These are phyloP conservation scores for Yamadazyma philogaea DNA, from an alignment of 805 yeast genomes.

Conservation along the genomic window DNA sequence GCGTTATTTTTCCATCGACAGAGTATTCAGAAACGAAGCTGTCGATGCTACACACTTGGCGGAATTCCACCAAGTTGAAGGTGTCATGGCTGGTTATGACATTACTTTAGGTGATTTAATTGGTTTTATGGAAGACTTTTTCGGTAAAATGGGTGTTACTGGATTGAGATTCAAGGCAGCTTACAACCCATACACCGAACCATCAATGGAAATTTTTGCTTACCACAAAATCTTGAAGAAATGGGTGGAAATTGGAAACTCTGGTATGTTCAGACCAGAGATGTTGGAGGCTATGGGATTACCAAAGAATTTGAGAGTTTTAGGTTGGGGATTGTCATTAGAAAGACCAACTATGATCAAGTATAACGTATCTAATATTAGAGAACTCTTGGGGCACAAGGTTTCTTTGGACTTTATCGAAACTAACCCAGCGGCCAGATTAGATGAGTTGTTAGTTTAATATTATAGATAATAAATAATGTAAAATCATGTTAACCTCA, in stretches of 20 bases:
- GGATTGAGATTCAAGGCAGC: conserved; percentile 97
- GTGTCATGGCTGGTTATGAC: conserved; percentile 95
- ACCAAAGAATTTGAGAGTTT: conserved; percentile 88
- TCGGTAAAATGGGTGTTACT: conserved; percentile 94
- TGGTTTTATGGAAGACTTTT: conserved; percentile 97
- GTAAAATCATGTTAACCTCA: too few species aligned
- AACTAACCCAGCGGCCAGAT: conserved; percentile 94
- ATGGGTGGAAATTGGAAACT: conserved; percentile 99
- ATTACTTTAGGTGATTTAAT: conserved; percentile 93
- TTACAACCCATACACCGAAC: conserved; percentile 98
- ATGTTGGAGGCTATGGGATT: conserved; percentile 98
- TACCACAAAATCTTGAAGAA: conserved; percentile 91
- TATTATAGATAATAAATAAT: conserved; percentile 1
- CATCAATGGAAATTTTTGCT: conserved; percentile 95
- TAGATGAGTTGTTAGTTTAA: conserved; percentile 56
- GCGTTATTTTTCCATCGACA: conserved; percentile 91
- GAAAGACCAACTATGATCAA: conserved; percentile 99
- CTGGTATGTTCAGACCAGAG: conserved; percentile 99
- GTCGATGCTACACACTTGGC: conserved; percentile 99
- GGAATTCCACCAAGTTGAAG: conserved; percentile 99
- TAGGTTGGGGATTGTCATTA: conserved; percentile 95
- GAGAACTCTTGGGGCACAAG: conserved; percentile 97
- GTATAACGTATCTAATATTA: conserved; percentile 90
- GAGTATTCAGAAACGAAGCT: conserved; percentile 99
- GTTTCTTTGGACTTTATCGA: conserved; percentile 92